phyloP scores from a whole-genome alignment of 2,329 filamentous ascomycete species.

The Phyllachora maydis region DNA sequence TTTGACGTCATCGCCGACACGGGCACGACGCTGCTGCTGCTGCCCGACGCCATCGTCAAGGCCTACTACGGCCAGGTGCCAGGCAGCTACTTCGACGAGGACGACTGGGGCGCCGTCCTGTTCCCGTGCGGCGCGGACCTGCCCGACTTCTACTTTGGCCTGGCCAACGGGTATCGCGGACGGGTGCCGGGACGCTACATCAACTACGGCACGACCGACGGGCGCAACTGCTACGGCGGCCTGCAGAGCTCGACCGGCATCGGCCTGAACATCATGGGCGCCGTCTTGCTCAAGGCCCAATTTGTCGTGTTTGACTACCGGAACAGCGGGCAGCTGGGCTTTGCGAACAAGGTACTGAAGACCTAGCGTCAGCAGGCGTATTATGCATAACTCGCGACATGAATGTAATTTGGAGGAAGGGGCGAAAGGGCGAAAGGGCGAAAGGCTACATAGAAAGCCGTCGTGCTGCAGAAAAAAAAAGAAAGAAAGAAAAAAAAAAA shows the following conservation, averaged over 20 bases:
- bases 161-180: conserved; percentile 8
- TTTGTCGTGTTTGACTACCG: conserved; percentile 1
- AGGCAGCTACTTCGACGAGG: conserved; percentile 20
- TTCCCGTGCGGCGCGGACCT: conserved; percentile 31
- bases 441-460: no score
- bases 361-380: no score
- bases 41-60: conserved; percentile 25
- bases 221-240: conserved; percentile 1
- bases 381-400: no score
- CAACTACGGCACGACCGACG: conserved; percentile 4
- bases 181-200: conserved; percentile 8
- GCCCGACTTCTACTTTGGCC: conserved; percentile 13
- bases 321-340: no score
- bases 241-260: neutral
- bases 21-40: conserved; percentile 42
- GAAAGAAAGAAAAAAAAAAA: no score
- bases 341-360: no score
- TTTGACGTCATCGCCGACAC: conserved; percentile 35
- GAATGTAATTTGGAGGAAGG: no score
- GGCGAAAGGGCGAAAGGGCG: no score
- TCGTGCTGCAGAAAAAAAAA: no score
- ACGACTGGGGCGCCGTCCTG: conserved; percentile 30
- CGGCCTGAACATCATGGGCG: conserved; percentile 1
- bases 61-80: conserved; percentile 36
- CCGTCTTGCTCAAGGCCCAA: neutral